Conservation (phyloP, 2,329 filamentous ascomycete genomes). For the Zasmidium cellare region DNA sequence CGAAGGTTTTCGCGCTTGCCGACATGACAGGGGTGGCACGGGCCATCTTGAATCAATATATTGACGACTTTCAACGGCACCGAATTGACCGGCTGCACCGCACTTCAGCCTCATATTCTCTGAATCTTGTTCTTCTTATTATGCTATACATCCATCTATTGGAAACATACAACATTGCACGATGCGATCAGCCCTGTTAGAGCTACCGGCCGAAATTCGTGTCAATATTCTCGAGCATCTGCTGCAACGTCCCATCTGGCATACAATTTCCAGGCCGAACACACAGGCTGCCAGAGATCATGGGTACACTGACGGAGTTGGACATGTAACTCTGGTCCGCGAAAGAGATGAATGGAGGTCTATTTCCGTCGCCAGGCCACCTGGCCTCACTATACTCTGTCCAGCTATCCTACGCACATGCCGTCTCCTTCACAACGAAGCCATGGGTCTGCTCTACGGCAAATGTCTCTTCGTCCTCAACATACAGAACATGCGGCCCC, state of each 20-base stretch:
- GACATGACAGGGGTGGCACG: neutral
- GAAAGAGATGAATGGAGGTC: slow-evolving; percentile 8
- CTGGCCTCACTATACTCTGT: slow-evolving; percentile 5
- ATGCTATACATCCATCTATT: too few species aligned
- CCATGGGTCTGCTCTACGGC: slow-evolving; percentile 11
- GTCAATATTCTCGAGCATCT: slow-evolving; percentile 1
- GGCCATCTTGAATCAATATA: neutral
- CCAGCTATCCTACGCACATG: slow-evolving; percentile 13
- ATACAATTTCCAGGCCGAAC: neutral
- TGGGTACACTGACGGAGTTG: slow-evolving; percentile 2
- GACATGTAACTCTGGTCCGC: neutral
- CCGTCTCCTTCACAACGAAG: slow-evolving; percentile 11
- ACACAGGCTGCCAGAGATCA: neutral
- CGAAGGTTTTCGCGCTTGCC: neutral
- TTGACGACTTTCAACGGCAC: too few species aligned
- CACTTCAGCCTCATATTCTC: too few species aligned
- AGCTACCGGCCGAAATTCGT: neutral
- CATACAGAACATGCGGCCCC: slow-evolving; percentile 5
- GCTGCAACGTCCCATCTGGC: neutral
- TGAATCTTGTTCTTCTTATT: too few species aligned
- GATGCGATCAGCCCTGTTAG: neutral
- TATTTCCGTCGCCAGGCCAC: slow-evolving; percentile 12
- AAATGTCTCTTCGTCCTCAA: slow-evolving; percentile 18
- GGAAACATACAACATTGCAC: too few species aligned
- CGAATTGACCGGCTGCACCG: too few species aligned